Conservation (phyloP, 495 filamentous ascomycete genomes). For the Podospora tetraspora region DNA sequence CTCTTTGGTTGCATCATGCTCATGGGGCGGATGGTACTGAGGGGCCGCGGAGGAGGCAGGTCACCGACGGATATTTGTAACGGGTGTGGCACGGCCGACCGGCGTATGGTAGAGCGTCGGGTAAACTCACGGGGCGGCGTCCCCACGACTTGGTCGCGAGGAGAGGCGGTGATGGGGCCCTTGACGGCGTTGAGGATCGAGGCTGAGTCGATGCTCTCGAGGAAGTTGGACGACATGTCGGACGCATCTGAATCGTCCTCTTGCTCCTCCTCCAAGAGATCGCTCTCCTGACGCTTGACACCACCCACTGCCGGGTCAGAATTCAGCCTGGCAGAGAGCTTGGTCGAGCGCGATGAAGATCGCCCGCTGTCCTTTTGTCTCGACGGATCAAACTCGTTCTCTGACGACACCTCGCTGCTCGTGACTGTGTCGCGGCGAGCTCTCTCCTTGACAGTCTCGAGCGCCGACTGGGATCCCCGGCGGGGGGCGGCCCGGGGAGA, state of each 20-base stretch:
- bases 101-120: constrained; percentile 44
- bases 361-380: constrained; percentile 48
- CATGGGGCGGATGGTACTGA: constrained; percentile 77
- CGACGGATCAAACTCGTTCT: constrained; percentile 73
- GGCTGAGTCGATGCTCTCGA: constrained; percentile 50
- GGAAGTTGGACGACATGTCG: constrained; percentile 48
- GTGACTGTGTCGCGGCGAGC: constrained; percentile 80
- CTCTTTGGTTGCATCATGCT: constrained; percentile 78
- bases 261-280: constrained; percentile 53
- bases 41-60: constrained; percentile 86
- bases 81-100: constrained; percentile 40
- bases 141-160: constrained; percentile 47
- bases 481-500: constrained; percentile 37
- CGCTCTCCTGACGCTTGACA: constrained; percentile 45
- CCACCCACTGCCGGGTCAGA: constrained; percentile 39
- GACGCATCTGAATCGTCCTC: constrained; percentile 56
- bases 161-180: constrained; percentile 44
- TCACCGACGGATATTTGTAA: constrained; percentile 58
- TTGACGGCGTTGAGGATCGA: constrained; percentile 49
- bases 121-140: constrained; percentile 51
- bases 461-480: constrained; percentile 69
- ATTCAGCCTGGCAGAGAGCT: constrained; percentile 42
- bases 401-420: constrained; percentile 87
- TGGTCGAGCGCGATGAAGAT: constrained; percentile 28
- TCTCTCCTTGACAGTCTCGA: constrained; percentile 68